These are phyloP conservation scores for Saccharomyces hybrid DNA, from an alignment of 1,139 yeast species.

Conservation along the genomic window DNA sequence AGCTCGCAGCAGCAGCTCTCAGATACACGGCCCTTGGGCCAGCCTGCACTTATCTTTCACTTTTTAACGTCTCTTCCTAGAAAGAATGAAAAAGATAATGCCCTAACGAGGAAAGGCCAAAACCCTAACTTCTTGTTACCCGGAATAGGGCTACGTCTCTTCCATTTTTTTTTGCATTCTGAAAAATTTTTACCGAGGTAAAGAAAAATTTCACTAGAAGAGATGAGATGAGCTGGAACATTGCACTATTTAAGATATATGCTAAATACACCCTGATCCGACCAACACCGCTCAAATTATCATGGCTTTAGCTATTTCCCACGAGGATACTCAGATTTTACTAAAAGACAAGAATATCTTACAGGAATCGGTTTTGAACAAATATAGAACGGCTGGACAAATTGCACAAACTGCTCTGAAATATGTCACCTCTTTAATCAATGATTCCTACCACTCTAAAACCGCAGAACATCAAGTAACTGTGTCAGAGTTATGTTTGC, in stretches of 20 bases:
- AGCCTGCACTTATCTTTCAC: too few relatives aligned
- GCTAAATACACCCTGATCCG: constrained; percentile 7
- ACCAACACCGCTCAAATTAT: constrained; percentile 11
- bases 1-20: too few relatives aligned
- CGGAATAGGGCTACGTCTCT: neutral
- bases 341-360: constrained; percentile 69
- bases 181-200: constrained; percentile 2
- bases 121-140: neutral
- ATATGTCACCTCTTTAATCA: constrained; percentile 59
- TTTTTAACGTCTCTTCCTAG: neutral
- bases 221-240: constrained; percentile 3
- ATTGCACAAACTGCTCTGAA: constrained; percentile 80
- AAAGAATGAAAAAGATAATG: neutral
- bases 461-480: constrained; percentile 40
- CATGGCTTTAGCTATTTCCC: constrained; percentile 61
- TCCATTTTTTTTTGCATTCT: neutral
- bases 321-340: constrained; percentile 65
- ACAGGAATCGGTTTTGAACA: constrained; percentile 55
- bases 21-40: too few relatives aligned
- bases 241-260: constrained; percentile 2
- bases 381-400: constrained; percentile 86
- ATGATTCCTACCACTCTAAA: constrained; percentile 54
- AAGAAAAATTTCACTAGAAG: constrained; percentile 3
- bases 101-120: neutral
- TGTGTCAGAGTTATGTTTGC: constrained; percentile 70